Base-by-base conservation (phyloP, 2,329 filamentous ascomycete species). In the Raffaelea ambrosiae region DNA sequence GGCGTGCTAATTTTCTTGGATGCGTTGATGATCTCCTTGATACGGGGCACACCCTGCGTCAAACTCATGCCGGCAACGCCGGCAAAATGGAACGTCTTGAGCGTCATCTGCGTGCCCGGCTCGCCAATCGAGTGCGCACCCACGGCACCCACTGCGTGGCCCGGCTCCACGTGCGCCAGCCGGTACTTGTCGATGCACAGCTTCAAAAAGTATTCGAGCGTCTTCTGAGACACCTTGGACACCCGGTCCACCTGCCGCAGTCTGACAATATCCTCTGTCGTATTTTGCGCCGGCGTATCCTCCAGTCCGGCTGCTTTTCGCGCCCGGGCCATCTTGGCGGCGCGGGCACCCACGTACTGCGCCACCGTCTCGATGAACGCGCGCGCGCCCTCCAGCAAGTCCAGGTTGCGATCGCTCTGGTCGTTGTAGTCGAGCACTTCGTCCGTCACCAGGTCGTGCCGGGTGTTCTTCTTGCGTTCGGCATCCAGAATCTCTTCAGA, bases 1-100 rank as follows among this genome's bases (percentile, higher is more conserved):
- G 93, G 93, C 1, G 93, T 98, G 64, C 86, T 94, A 66, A 98
- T 98, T 44, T 74, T 73, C 63, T 89, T 95, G 9, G 89, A 95
- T 5, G 93, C 93, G 68, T 98, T 98, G 81, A 98, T 98, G 57
- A 98, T 98, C 74, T 98, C 93, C 70, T 98, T 98, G 72, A 98
- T 98, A 83, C 93, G 91, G 1, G 93, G 93, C 7, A 98, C 93
- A 86, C 93, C 93, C 62, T 96, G 88, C 0, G 93, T 98, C 62
- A 98, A 95, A 76, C 88, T 95, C 93, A 98, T 97, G 64, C 91
- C 91, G 40, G 93, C 93, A 54, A 98, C 93, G 86, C 93, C 93
- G 62, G 93, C 93, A 72, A 98, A 98, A 85, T 97, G 93, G 81
- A 97, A 97, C 62, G 93, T 97, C 70, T 97, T 97, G 54, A 98